These are phyloP conservation scores for Imleria badia DNA, from an alignment of 768 basidiomycete species.

Conservation along the genomic window DNA sequence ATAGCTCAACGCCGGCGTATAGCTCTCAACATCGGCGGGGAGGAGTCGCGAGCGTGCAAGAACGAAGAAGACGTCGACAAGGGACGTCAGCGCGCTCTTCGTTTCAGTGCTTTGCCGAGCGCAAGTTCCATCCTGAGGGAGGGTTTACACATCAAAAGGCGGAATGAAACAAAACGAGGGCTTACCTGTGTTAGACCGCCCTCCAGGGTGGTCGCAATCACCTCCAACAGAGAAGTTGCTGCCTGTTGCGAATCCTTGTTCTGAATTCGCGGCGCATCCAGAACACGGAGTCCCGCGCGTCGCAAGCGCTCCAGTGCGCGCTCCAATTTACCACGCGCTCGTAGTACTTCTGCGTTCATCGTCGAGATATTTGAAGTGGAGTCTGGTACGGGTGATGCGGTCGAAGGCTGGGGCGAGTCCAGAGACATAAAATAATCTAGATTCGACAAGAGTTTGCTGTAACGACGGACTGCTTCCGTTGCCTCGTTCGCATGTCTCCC, in stretches of 20 bases:
- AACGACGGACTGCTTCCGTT: conserved; percentile 16
- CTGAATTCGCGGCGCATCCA: conserved; percentile 37
- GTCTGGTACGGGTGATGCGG: background rate
- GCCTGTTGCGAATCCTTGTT: conserved; percentile 4
- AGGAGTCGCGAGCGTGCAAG: conserved; percentile 48
- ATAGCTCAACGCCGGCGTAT: conserved; percentile 44
- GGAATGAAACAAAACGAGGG: background rate
- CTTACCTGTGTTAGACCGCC: conserved; percentile 32
- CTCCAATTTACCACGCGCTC: conserved; percentile 52
- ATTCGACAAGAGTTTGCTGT: conserved; percentile 15
- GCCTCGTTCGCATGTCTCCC: conserved; percentile 21
- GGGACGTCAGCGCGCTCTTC: conserved; percentile 40
- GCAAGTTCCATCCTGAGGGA: conserved; percentile 4
- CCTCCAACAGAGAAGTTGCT: conserved; percentile 36
- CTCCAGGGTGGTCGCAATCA: conserved; percentile 35
- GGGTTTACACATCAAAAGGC: background rate
- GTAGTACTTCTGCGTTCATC: conserved; percentile 21
- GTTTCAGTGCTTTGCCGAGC: conserved; percentile 15
- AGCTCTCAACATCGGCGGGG: conserved; percentile 44
- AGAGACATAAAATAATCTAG: conserved; percentile 8
- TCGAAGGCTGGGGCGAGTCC: background rate
- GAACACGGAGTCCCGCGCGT: conserved; percentile 44
- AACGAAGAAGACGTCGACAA: conserved; percentile 55
- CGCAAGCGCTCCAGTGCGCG: conserved; percentile 61
- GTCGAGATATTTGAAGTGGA: background rate